Conservation (phyloP, 352 stramenopile species). For the Globisporangium acanthophoron region DNA sequence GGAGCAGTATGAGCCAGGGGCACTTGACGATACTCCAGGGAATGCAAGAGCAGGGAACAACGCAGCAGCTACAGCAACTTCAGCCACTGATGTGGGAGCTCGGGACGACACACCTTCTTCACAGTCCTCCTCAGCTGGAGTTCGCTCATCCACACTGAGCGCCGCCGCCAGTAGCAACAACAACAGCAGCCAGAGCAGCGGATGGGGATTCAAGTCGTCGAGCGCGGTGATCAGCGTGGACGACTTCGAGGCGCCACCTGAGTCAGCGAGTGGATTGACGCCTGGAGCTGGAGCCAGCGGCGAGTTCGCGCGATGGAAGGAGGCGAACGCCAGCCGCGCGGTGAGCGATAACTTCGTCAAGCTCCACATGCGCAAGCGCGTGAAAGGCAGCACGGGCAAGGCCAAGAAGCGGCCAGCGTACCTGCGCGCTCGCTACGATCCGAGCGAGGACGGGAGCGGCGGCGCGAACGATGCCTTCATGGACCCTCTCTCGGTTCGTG, state of each 20-base stretch:
- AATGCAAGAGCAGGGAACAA: not conserved
- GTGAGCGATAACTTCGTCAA: conserved; percentile 80
- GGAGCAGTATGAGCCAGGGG: conserved; percentile 8
- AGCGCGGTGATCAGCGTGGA: conserved; percentile 20
- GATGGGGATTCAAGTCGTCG: conserved; percentile 31
- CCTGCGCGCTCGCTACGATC: conserved; percentile 30
- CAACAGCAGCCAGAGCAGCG: not conserved
- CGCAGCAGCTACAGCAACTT: too few relatives aligned
- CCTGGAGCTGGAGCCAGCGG: conserved; percentile 2
- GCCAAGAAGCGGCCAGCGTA: conserved; percentile 67
- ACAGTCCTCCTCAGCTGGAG: not conserved
- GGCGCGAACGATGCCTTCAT: conserved; percentile 13
- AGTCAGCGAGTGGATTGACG: not conserved
- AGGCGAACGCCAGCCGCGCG: conserved; percentile 33
- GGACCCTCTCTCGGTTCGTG: conserved; percentile 8
- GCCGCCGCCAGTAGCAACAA: not conserved
- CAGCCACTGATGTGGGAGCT: not conserved
- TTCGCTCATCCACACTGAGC: not conserved
- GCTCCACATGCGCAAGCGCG: conserved; percentile 72
- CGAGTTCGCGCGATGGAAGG: conserved; percentile 57
- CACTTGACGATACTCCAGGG: not conserved
- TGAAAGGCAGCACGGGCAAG: conserved; percentile 61
- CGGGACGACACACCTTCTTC: not conserved
- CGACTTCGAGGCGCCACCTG: conserved; percentile 27
- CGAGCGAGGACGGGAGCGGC: not conserved